phyloP scores from a whole-genome alignment of 805 yeast species.

The Spathaspora passalidarum region DNA sequence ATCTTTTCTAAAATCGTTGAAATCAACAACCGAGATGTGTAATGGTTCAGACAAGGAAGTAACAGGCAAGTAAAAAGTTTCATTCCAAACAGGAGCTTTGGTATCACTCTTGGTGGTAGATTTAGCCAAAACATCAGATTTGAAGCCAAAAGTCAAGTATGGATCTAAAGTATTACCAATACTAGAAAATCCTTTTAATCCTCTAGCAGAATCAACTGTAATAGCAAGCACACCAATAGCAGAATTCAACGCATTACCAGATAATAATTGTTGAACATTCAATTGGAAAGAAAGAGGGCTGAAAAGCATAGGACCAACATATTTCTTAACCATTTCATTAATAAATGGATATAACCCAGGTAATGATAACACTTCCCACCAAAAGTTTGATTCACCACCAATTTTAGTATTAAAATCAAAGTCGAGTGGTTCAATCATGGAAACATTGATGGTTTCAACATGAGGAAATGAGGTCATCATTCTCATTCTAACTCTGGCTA shows the following conservation, averaged over 20 bases:
- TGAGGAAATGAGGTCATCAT: slow-evolving; percentile 93
- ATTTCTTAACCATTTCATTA: slow-evolving; percentile 80
- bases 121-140: slow-evolving; percentile 56
- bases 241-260: slow-evolving; percentile 75
- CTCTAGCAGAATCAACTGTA: slow-evolving; percentile 62
- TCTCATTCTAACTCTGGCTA: slow-evolving; percentile 77
- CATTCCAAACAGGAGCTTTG: slow-evolving; percentile 77
- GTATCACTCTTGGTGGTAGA: slow-evolving; percentile 71
- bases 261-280: slow-evolving; percentile 84
- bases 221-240: slow-evolving; percentile 85
- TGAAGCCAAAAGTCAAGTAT: slow-evolving; percentile 69
- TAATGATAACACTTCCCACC: slow-evolving; percentile 80
- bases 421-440: slow-evolving; percentile 81
- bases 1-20: slow-evolving; percentile 77
- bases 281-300: slow-evolving; percentile 91
- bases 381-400: slow-evolving; percentile 80
- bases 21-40: slow-evolving; percentile 67
- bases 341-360: slow-evolving; percentile 87
- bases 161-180: slow-evolving; percentile 87
- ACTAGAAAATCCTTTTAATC: slow-evolving; percentile 65
- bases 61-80: slow-evolving; percentile 67
- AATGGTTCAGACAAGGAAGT: slow-evolving; percentile 81
- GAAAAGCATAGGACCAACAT: slow-evolving; percentile 83
- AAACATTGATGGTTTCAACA: slow-evolving; percentile 83
- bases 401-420: slow-evolving; percentile 75